Evolutionary conservation across 2,329 filamentous ascomycete genomes (phyloP).

Genomic region (Aureobasidium sp.): DNA sequence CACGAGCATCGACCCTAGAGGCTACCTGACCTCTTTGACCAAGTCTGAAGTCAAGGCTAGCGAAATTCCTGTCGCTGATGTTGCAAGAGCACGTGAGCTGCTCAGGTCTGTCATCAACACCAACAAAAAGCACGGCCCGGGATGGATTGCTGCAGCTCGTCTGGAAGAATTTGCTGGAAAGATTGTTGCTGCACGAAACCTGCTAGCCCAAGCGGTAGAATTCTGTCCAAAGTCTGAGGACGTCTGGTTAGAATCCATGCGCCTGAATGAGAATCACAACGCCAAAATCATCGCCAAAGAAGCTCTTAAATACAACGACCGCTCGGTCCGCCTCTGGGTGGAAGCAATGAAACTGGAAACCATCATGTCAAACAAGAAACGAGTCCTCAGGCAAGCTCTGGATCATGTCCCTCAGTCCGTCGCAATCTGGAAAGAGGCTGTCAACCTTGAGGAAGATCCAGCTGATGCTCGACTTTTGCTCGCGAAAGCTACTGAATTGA

Average conservation of each 20-base stretch:
- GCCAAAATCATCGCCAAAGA: slow-evolving; percentile 92
- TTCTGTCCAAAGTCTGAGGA: slow-evolving; percentile 92
- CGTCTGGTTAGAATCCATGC: slow-evolving; percentile 92
- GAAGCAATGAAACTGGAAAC: slow-evolving; percentile 91
- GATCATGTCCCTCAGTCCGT: slow-evolving; percentile 93
- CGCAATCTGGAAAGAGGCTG: slow-evolving; percentile 94
- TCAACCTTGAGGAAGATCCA: slow-evolving; percentile 87
- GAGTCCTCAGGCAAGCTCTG: slow-evolving; percentile 83
- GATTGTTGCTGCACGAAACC: slow-evolving; percentile 77
- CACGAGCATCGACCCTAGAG: slow-evolving; percentile 88
- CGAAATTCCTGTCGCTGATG: slow-evolving; percentile 83
- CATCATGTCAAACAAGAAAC: slow-evolving; percentile 77
- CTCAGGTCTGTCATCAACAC: slow-evolving; percentile 97
- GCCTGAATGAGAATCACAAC: slow-evolving; percentile 84
- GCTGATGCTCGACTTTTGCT: slow-evolving; percentile 82
- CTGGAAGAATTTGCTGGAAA: slow-evolving; percentile 91
- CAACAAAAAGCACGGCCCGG: slow-evolving; percentile 88
- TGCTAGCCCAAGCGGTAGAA: slow-evolving; percentile 82
- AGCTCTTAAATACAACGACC: slow-evolving; percentile 85
- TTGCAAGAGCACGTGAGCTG: slow-evolving; percentile 85
- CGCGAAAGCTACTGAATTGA: slow-evolving; percentile 91
- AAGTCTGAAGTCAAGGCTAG: slow-evolving; percentile 72
- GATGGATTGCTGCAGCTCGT: slow-evolving; percentile 91
- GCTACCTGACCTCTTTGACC: slow-evolving; percentile 86
- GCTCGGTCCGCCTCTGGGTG: slow-evolving; percentile 84